Evolutionary conservation across 345 rosid genomes (phyloP).

Genomic region (Camelina hispida): DNA sequence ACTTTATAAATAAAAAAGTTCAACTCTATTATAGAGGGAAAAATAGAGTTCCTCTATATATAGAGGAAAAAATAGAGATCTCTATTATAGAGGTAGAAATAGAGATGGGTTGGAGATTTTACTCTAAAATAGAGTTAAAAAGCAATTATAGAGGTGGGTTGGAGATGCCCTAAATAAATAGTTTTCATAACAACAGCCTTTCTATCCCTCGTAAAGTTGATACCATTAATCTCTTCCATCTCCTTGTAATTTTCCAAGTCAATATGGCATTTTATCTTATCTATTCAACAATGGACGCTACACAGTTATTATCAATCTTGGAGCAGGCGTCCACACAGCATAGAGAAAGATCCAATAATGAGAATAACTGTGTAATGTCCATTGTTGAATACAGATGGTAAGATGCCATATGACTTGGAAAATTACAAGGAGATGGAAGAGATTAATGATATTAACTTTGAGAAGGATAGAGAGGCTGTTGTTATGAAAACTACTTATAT

Average conservation of each 20-base stretch:
- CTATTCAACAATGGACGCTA: background rate
- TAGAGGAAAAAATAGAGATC: no score
- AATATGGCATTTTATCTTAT: background rate
- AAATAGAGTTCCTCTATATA: no score
- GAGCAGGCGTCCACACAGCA: background rate
- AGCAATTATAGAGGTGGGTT: no score
- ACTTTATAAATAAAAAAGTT: no score
- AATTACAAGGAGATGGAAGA: background rate
- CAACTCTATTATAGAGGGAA: no score
- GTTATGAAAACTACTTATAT: background rate
- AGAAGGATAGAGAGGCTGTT: background rate
- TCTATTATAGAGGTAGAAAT: no score
- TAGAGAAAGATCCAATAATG: background rate
- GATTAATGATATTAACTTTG: background rate
- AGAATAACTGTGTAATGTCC: background rate
- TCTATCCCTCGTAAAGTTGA: background rate
- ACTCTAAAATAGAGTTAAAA: no score
- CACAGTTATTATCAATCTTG: background rate
- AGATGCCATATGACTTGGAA: background rate
- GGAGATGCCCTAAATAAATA: no score
- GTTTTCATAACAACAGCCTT: background rate
- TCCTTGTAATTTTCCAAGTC: background rate
- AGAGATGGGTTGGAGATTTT: no score
- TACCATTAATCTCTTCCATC: background rate
- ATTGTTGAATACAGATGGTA: background rate